Percentiles rank a stretch among this genome's conserved stretches.
phyloP scores from a whole-genome alignment of 257 asterid genomes.

The Anisodus tanguticus region DNA sequence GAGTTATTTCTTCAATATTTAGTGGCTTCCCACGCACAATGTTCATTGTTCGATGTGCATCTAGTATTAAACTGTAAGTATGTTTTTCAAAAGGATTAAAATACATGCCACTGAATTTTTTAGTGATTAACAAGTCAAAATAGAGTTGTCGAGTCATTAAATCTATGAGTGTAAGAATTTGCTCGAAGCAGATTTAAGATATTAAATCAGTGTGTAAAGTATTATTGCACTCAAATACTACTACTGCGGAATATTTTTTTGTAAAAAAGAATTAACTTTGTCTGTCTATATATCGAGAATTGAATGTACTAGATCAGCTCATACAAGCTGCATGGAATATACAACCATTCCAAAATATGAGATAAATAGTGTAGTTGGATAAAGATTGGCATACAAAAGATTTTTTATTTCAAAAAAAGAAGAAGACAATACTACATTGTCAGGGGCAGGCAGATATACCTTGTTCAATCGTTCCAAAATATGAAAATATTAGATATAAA shows the following conservation, averaged over 20 bases:
- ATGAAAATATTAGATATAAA: neutral
- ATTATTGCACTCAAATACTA: neutral
- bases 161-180: neutral
- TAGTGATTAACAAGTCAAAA: neutral
- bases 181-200: neutral
- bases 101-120: neutral
- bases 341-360: neutral
- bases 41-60: neutral
- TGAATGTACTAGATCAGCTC: neutral
- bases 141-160: neutral
- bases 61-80: neutral
- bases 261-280: neutral
- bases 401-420: neutral
- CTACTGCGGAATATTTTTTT: no score
- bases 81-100: neutral
- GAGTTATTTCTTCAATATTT: neutral
- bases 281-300: neutral
- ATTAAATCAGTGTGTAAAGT: neutral
- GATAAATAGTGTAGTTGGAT: neutral
- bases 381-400: neutral
- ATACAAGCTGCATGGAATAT: neutral
- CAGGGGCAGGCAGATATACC: no score
- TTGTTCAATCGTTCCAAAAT: no score
- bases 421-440: neutral
- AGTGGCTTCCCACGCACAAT: conserved; percentile 29